A percentile compares a stretch with the other conserved stretches of the same genome.
These are phyloP conservation scores for Hanseniaspora singularis DNA, from an alignment of 805 yeast species.

Conservation along the genomic window DNA sequence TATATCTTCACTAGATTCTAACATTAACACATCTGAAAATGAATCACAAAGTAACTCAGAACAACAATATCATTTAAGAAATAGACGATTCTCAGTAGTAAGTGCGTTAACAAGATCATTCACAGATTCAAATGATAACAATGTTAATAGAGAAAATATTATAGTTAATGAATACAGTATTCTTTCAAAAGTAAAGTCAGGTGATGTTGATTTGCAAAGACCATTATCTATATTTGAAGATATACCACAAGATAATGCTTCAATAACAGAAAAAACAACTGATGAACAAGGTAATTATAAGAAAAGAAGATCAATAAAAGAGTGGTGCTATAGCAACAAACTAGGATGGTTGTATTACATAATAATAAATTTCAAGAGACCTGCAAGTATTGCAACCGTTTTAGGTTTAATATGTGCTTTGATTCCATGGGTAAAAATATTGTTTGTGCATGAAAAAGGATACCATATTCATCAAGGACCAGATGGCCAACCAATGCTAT, in stretches of 20 bases:
- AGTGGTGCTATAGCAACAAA: constrained; percentile 19
- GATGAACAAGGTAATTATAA: neutral
- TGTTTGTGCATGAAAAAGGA: constrained; percentile 43
- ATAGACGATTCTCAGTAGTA: too few relatives aligned
- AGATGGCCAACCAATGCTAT: constrained; percentile 69
- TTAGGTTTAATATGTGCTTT: constrained; percentile 54
- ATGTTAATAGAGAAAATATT: neutral
- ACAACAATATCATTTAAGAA: too few relatives aligned
- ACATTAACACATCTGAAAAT: too few relatives aligned
- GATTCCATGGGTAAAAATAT: constrained; percentile 76
- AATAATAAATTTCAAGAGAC: constrained; percentile 46
- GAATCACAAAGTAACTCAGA: too few relatives aligned
- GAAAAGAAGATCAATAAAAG: too few relatives aligned
- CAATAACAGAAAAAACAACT: neutral
- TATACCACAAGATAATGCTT: constrained; percentile 1
- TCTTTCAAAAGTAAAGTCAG: constrained; percentile 23
- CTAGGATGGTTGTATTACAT: constrained; percentile 30
- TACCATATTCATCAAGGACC: constrained; percentile 60
- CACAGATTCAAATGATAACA: neutral
- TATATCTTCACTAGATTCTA: too few relatives aligned
- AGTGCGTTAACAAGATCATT: neutral
- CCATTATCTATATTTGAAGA: constrained; percentile 23
- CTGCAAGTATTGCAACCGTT: constrained; percentile 62
- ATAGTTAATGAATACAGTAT: constrained; percentile 33
- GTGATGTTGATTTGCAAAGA: constrained; percentile 26